Conservation (phyloP, 1,284 basidiomycete species). For the Afroboletus lepidellus region DNA sequence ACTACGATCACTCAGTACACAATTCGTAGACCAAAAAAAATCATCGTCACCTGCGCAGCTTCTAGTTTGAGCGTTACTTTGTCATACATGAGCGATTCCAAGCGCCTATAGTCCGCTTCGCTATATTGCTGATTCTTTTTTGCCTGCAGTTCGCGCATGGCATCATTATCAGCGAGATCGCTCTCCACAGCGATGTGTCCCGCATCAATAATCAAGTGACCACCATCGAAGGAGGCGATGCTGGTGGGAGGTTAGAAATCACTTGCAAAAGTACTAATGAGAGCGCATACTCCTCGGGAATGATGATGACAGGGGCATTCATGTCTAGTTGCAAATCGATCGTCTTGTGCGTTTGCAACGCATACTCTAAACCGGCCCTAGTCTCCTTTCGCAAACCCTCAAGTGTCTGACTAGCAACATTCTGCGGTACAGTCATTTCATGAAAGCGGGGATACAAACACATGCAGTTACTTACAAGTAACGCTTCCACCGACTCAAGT, state of each 20-base stretch:
- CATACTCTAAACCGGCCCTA: constrained; percentile 91
- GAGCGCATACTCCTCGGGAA: constrained; percentile 82
- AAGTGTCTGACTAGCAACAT: constrained; percentile 90
- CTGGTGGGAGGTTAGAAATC: constrained; percentile 39
- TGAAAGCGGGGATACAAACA: neutral
- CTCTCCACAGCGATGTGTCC: constrained; percentile 96
- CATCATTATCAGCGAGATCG: constrained; percentile 83
- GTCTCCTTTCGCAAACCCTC: constrained; percentile 96
- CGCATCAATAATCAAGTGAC: constrained; percentile 92
- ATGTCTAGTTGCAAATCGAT: constrained; percentile 95
- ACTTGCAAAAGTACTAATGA: neutral
- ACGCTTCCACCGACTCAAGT: constrained; percentile 90
- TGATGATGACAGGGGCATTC: constrained; percentile 96
- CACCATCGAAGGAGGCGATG: constrained; percentile 76
- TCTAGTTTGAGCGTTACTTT: constrained; percentile 84
- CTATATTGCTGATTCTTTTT: constrained; percentile 88
- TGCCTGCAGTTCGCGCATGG: constrained; percentile 76
- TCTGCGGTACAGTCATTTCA: constrained; percentile 44
- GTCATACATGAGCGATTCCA: constrained; percentile 98
- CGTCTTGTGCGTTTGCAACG: constrained; percentile 91
- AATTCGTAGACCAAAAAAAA: neutral
- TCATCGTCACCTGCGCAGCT: constrained; percentile 81
- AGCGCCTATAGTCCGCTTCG: constrained; percentile 84
- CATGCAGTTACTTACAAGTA: constrained; percentile 54
- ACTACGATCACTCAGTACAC: constrained; percentile 47